phyloP scores from a whole-genome alignment of 495 filamentous ascomycete species.

The Aspergillus sparsus region DNA sequence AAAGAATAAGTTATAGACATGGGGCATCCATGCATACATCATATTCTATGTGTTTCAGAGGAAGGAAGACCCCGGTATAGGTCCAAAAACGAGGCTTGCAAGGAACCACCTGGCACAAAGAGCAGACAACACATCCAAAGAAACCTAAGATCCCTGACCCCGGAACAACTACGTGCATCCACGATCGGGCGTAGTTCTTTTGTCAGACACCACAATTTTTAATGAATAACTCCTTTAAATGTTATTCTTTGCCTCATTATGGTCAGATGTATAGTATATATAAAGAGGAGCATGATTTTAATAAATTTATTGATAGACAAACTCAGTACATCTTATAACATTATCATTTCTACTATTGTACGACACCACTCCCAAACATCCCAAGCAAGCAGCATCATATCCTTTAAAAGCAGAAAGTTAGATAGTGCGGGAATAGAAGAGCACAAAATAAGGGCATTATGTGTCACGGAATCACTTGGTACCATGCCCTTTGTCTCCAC shows the following conservation, averaged over 20 bases:
- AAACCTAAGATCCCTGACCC: conserved; percentile 7
- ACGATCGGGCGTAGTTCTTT: conserved; percentile 3
- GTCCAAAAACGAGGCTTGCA: neutral
- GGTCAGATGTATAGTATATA: neutral
- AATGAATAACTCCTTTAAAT: conserved; percentile 3
- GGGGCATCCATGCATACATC: too few relatives aligned
- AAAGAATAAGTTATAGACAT: too few relatives aligned
- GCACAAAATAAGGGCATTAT: conserved; percentile 24
- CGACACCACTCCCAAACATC: neutral
- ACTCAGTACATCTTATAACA: neutral
- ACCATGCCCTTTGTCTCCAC: conserved; percentile 32
- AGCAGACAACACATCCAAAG: conserved; percentile 7
- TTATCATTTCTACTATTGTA: neutral
- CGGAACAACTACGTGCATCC: conserved; percentile 4
- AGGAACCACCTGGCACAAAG: conserved; percentile 7
- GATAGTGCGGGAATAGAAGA: neutral
- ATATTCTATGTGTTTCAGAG: conserved; percentile 1
- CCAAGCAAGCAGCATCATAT: neutral
- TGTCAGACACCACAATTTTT: conserved; percentile 7
- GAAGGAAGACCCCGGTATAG: neutral
- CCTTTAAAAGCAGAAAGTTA: neutral
- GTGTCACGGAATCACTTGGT: conserved; percentile 38
- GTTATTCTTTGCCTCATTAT: neutral
- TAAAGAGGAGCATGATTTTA: neutral
- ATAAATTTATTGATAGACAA: neutral